Evolutionary conservation across 495 filamentous ascomycete genomes (phyloP).

Genomic region (Aeminium ludgeri): DNA sequence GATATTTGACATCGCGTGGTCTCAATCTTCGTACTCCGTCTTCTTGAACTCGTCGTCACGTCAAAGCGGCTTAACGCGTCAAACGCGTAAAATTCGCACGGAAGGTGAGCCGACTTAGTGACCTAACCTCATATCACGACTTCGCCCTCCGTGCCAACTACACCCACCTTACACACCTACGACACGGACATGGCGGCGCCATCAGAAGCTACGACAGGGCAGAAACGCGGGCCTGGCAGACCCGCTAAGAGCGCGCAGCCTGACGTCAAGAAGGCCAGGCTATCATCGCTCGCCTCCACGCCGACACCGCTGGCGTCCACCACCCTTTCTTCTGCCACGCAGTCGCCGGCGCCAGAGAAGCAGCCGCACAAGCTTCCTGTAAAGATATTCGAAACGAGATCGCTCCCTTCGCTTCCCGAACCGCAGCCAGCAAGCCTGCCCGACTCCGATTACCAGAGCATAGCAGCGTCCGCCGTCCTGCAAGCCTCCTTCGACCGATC

Average conservation of each 20-base stretch:
- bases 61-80: too few relatives aligned
- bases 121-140: too few relatives aligned
- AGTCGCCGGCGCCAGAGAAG: slow-evolving; percentile 25
- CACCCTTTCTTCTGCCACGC: background rate
- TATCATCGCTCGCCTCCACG: background rate
- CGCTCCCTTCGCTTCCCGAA: slow-evolving; percentile 54
- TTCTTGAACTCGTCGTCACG: too few relatives aligned
- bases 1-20: too few relatives aligned
- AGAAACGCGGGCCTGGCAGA: slow-evolving; percentile 6
- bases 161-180: too few relatives aligned
- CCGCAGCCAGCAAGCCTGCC: slow-evolving; percentile 51
- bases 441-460: slow-evolving; percentile 56
- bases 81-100: too few relatives aligned
- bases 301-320: background rate
- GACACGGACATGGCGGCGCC: background rate
- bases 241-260: slow-evolving; percentile 13
- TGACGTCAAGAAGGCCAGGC: slow-evolving; percentile 21
- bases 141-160: too few relatives aligned
- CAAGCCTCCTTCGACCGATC: slow-evolving; percentile 68
- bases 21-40: too few relatives aligned
- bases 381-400: slow-evolving; percentile 46
- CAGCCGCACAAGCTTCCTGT: slow-evolving; percentile 42
- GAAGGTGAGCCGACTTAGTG: too few relatives aligned
- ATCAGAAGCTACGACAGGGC: background rate
- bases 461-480: slow-evolving; percentile 59